These are phyloP conservation scores for Ilyonectria destructans DNA, from an alignment of 2,329 filamentous ascomycete species.

Conservation along the genomic window DNA sequence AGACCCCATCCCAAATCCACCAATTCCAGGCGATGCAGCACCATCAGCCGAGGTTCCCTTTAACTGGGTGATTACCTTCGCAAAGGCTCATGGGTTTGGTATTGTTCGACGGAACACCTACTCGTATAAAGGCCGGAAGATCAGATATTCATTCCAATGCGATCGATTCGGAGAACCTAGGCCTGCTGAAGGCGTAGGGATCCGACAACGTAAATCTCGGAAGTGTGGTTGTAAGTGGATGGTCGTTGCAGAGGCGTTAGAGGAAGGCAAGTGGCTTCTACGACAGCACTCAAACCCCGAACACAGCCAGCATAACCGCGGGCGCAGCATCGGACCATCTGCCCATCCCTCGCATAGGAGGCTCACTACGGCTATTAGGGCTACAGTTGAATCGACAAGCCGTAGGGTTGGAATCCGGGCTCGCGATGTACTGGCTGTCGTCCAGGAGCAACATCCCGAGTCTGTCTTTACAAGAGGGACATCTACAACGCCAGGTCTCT, in stretches of 20 bases:
- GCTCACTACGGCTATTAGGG: constrained; percentile 27
- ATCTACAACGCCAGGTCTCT: constrained; percentile 37
- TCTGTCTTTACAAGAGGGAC: constrained; percentile 20
- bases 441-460: constrained; percentile 24
- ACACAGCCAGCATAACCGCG: constrained; percentile 11
- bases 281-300: constrained; percentile 10
- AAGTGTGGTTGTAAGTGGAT: constrained; percentile 6
- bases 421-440: constrained; percentile 31
- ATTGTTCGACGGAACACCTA: constrained; percentile 1
- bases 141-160: background rate
- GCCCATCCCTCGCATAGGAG: constrained; percentile 27
- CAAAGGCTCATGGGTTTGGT: background rate
- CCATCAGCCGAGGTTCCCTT: constrained; percentile 17
- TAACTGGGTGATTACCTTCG: background rate
- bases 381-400: constrained; percentile 33
- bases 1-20: constrained; percentile 20
- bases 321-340: constrained; percentile 1
- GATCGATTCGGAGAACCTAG: background rate
- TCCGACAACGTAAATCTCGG: constrained; percentile 1
- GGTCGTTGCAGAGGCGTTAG: constrained; percentile 4
- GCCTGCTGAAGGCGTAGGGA: background rate
- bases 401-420: constrained; percentile 34
- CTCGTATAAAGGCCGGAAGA: constrained; percentile 1
- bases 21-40: constrained; percentile 24
- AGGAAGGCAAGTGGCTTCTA: constrained; percentile 7